Evolutionary conservation across 106 monocot species (phyloP), one percentile per base, ranked within the genome.

Genomic region (Apostasia ramifera): DNA sequence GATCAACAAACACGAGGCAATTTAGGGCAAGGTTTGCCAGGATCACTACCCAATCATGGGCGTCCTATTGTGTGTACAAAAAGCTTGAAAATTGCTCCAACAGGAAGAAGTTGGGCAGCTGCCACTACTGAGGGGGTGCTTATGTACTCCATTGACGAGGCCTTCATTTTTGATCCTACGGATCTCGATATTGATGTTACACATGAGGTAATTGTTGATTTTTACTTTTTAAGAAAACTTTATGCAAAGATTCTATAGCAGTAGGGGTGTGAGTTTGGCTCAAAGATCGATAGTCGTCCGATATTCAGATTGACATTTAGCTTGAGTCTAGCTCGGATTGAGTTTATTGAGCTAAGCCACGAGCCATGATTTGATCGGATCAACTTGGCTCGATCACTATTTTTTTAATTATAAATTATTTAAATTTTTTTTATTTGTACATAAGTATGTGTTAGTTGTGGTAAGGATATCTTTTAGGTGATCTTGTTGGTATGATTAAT

Each of bases 41-140:
- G 97, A 44, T 73, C 97, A 7, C 43, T 81, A 11, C 74, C 77
- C 14, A 97, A 97, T 61, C 82, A 65, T 73, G 97, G 87, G 4
- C 76, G 92, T 50, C 92, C 92, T 13, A 37, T 92, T 66, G 81
- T 81, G 57, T 82, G 89, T 38, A 85, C 92, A 55, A 92, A 97
- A 78, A 92, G 89, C 69, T 79, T 92, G 66, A 86, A 77, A 71
- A 85, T 97, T 81, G 84, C 97, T 73, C 97, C 92, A 73, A 92
- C 97, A 3, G 97, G 97, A 65, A 92, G 97, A 73, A 86, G 82
- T 51, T 97, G 92, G 89, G 92, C 97, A 61, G 97, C 89, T 44
- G 97, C 97, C 69, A 97, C 97, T 6, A 92, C 97, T 52, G 97
- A 97, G 74, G 97, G 97, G 57, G 89, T 97, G 70, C 57, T 97